Evolutionary conservation across 805 yeast genomes (phyloP).

Genomic region (Middelhovenomyces tepae): DNA sequence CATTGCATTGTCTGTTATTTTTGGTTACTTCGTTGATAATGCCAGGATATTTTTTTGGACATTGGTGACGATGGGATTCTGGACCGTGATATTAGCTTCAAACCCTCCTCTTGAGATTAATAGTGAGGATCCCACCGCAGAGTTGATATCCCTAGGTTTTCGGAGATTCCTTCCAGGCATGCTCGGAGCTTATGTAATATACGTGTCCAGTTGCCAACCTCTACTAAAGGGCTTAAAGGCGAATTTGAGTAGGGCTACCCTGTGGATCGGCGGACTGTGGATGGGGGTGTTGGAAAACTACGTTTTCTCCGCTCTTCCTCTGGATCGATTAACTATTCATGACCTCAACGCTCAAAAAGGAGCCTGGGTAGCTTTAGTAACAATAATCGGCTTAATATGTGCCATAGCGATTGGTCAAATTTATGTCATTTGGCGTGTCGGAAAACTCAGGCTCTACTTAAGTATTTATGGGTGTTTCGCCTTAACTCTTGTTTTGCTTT

Average conservation of each 20-base stretch:
- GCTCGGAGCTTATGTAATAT: slow-evolving; percentile 61
- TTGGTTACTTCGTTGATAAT: slow-evolving; percentile 39
- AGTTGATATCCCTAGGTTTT: slow-evolving; percentile 59
- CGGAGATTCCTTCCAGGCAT: slow-evolving; percentile 68
- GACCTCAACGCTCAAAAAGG: slow-evolving; percentile 76
- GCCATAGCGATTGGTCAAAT: slow-evolving; percentile 65
- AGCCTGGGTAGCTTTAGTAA: slow-evolving; percentile 52
- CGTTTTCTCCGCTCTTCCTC: slow-evolving; percentile 81
- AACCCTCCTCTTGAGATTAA: slow-evolving; percentile 59
- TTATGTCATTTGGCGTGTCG: slow-evolving; percentile 64
- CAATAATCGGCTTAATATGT: slow-evolving; percentile 40
- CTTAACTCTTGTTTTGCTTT: slow-evolving; percentile 30
- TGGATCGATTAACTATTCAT: slow-evolving; percentile 66
- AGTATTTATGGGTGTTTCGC: slow-evolving; percentile 35
- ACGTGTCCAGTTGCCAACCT: slow-evolving; percentile 31
- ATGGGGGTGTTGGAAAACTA: slow-evolving; percentile 75
- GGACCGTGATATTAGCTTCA: slow-evolving; percentile 75
- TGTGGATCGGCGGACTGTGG: slow-evolving; percentile 82
- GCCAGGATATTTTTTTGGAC: slow-evolving; percentile 56
- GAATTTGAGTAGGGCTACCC: slow-evolving; percentile 30
- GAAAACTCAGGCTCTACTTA: slow-evolving; percentile 47
- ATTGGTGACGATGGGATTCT: slow-evolving; percentile 56
- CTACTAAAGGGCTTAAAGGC: slow-evolving; percentile 21
- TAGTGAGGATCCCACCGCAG: slow-evolving; percentile 39
- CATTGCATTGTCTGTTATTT: slow-evolving; percentile 44